Conservation (phyloP, 768 basidiomycete genomes). For the Auriscalpium vulgare region DNA sequence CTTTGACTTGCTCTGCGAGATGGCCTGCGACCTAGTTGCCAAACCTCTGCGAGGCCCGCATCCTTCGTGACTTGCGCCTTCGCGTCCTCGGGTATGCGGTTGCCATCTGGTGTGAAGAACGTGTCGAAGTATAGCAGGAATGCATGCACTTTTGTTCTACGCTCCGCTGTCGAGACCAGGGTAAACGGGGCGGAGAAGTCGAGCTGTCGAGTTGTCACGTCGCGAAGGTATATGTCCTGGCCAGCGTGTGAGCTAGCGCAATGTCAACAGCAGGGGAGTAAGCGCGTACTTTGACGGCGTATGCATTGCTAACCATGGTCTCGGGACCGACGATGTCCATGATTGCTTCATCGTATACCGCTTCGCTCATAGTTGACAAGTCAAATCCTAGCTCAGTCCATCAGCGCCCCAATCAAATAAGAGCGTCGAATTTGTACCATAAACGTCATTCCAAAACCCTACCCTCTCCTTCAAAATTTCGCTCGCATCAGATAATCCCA, state of each 20-base stretch:
- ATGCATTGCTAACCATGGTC: slow-evolving; percentile 56
- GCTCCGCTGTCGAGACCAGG: slow-evolving; percentile 54
- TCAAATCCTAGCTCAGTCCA: slow-evolving; percentile 64
- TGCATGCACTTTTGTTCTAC: slow-evolving; percentile 60
- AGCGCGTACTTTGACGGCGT: slow-evolving; percentile 53
- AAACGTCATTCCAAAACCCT: slow-evolving; percentile 85
- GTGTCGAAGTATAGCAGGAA: slow-evolving; percentile 94
- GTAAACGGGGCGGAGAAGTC: slow-evolving; percentile 75
- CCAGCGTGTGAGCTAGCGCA: not conserved
- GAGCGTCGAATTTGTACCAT: slow-evolving; percentile 43
- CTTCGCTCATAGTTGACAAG: slow-evolving; percentile 70
- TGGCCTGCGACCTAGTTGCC: slow-evolving; percentile 67
- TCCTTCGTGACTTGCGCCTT: slow-evolving; percentile 50
- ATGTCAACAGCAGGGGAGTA: not conserved
- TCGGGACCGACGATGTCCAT: slow-evolving; percentile 70
- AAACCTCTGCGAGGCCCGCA: slow-evolving; percentile 62
- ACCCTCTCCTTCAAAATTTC: slow-evolving; percentile 77
- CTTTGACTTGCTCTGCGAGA: slow-evolving; percentile 52
- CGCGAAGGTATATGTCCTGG: slow-evolving; percentile 70
- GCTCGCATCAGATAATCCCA: slow-evolving; percentile 72
- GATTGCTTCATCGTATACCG: slow-evolving; percentile 73
- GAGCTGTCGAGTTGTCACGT: slow-evolving; percentile 60
- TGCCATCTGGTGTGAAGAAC: slow-evolving; percentile 68
- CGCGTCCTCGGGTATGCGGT: slow-evolving; percentile 42
- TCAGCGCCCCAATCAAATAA: not conserved